Evolutionary conservation across 805 yeast genomes (phyloP).

Genomic region (Barnettozyma wickerhamii): DNA sequence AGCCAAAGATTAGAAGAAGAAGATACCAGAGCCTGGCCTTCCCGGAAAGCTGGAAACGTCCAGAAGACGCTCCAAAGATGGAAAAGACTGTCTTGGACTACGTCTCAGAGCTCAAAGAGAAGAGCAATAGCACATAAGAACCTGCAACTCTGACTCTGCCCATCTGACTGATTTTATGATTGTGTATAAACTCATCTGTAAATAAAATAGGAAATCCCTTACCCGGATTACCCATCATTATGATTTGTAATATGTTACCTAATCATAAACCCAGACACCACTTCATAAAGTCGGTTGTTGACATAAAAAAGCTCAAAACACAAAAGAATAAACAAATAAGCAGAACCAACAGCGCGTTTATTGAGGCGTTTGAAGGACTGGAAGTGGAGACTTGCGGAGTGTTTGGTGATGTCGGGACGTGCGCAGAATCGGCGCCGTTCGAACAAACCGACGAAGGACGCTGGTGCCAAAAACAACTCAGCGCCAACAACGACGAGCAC

Average conservation of each 20-base stretch:
- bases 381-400: too few species aligned
- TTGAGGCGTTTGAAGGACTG: too few species aligned
- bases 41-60: constrained; percentile 79
- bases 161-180: too few species aligned
- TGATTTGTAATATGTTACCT: too few species aligned
- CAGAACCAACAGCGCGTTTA: too few species aligned
- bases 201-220: too few species aligned
- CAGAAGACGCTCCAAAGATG: constrained; percentile 62
- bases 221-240: too few species aligned
- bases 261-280: too few species aligned
- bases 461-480: not conserved
- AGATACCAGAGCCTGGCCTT: constrained; percentile 39
- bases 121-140: not conserved
- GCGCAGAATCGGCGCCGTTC: constrained; percentile 9
- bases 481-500: not conserved
- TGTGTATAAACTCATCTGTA: too few species aligned
- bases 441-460: not conserved
- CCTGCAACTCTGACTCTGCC: not conserved
- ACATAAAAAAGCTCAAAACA: too few species aligned
- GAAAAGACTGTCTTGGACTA: constrained; percentile 22
- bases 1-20: constrained; percentile 35
- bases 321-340: too few species aligned
- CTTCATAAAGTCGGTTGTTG: too few species aligned
- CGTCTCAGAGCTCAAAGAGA: constrained; percentile 10
- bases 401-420: constrained; percentile 6